phyloP scores from a whole-genome alignment of 257 asterid species.

The Nicotiana undulata region DNA sequence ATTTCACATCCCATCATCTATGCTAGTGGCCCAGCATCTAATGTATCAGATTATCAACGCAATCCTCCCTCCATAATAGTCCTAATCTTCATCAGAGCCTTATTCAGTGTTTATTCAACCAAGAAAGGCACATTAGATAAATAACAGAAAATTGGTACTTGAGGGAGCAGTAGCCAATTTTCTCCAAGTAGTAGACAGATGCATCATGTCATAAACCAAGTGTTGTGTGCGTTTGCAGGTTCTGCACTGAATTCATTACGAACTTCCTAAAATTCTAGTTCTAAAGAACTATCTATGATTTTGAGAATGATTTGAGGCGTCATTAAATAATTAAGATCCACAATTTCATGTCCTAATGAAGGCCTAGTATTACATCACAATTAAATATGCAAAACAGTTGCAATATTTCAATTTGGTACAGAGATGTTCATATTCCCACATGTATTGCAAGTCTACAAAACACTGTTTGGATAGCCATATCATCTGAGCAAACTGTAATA shows the following conservation, averaged over 20 bases:
- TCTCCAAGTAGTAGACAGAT: not conserved
- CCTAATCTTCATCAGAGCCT: not conserved
- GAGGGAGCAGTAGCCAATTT: not conserved
- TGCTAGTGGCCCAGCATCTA: not conserved
- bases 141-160: not conserved
- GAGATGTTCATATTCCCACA: not conserved
- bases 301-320: not conserved
- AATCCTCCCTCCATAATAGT: not conserved
- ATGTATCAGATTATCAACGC: not conserved
- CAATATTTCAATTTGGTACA: not conserved
- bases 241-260: not conserved
- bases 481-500: not conserved
- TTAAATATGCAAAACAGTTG: not conserved
- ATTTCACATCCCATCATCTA: not conserved
- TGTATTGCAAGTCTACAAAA: not conserved
- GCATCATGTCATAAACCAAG: not conserved
- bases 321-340: not conserved
- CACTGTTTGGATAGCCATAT: not conserved
- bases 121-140: not conserved
- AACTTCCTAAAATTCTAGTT: not conserved
- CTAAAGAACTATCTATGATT: not conserved
- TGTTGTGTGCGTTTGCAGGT: not conserved
- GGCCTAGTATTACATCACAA: not conserved
- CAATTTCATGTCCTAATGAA: not conserved
- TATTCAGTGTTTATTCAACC: not conserved